Base-by-base conservation (phyloP, 2,329 filamentous ascomycete species). In the Fusarium tupiense region DNA sequence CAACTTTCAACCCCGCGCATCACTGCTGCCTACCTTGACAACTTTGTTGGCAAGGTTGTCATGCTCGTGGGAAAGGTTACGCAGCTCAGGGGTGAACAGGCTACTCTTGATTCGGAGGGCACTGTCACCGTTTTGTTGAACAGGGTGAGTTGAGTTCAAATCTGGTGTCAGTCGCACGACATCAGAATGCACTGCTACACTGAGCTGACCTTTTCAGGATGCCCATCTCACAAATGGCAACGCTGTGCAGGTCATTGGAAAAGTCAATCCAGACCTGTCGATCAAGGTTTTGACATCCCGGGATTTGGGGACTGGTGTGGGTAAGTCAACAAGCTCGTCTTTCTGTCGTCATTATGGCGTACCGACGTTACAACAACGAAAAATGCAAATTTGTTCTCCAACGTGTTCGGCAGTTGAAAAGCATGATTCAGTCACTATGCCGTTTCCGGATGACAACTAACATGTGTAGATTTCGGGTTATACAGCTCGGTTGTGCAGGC, bases 21-120 rank as follows among this genome's bases (percentile, higher is more conserved):
- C 82, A 94, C 93, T 54, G 93, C 93, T 61, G 85, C 88, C 46
- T 93, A 96, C 84, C 92, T 98, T 66, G 90, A 94, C 81, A 88
- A 88, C 79, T 97, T 95, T 85, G 87, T 91, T 75, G 87, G 88
- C 75, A 89, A 90, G 74, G 93, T 93, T 71, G 93, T 98, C 72
- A 95, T 95, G 77, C 87, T 98, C 63, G 88, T 97, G 10, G 96
- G 96, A 78, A 95, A 93, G 78, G 95, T 98, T 53, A 89, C 90
- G 8, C 92, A 96, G 78, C 87, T 98, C 31, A 91, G 92, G 59
- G 95, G 95, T 75, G 93, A 96, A 60, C 89, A 90, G 58, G 96
- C 95, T 1, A 90, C 91, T 11, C 89, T 98, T 37, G 94, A 98
- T 65, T 92, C 94, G 11, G 92, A 91, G 33, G 96, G 96, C 1